Base-by-base conservation (phyloP, 1,139 yeast species). In the Diutina sp. region DNA sequence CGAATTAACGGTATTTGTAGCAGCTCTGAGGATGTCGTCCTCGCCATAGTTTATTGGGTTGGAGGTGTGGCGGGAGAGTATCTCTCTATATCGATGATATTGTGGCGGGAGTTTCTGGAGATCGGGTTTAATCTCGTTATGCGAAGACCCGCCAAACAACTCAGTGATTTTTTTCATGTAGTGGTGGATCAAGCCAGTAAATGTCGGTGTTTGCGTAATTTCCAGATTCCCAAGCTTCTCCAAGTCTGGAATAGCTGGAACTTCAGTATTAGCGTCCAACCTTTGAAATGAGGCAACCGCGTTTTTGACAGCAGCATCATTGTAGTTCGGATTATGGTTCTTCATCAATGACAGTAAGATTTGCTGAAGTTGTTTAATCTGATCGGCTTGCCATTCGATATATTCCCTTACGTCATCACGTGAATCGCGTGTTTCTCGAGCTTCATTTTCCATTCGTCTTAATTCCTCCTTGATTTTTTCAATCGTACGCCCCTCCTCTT, bases 251-350 rank as follows among this genome's bases (percentile, higher is more conserved):
- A 21, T 12, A 18, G 32, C 32, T 14, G 51, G 51, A 3, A 32
- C 21, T 7, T 41, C 25, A 12, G 32, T 12, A 60, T 76, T 78
- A 11, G 80, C 77, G 6, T 69, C 63, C 61, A 79, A 83, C 58
- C 83, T 80, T 58, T 83, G 85, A 69, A 76, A 90, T 0, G 76
- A 68, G 53, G 77, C 73, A 21, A 89, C 85, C 0, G 95, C 85
- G 11, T 74, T 78, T 65, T 89, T 89, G 21, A 91, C 97, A 0
- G 91, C 95, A 5, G 84, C 82, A 68, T 91, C 97, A 66, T 90
- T 91, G 72, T 88, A 90, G 67, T 90, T 90, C 46, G 95, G 97
- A 65, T 91, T 90, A 66, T 89, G 89, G 57, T 84, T 80, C 3
- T 72, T 66, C 30, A 79, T 71, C 70, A 87, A 70, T 7, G 69